Conservation (phyloP, 2,329 filamentous ascomycete genomes). For the Penicillium sp. region DNA sequence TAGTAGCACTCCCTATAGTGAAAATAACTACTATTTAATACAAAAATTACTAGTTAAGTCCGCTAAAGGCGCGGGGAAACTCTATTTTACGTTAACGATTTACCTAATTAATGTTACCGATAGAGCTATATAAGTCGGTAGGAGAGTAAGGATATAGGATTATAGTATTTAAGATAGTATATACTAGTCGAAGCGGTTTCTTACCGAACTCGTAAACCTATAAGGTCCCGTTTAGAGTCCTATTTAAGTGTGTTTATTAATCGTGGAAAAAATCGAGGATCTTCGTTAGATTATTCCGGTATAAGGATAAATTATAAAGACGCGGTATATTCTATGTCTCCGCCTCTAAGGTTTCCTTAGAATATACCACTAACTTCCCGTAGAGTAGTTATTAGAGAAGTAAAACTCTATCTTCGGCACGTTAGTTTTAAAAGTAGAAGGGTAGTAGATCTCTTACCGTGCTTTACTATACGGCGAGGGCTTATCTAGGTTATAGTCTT, state of each 20-base stretch:
- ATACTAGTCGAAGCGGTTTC: not conserved
- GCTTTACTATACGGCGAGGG: not conserved
- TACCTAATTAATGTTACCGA: no score
- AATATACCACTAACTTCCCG: not conserved
- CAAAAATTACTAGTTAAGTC: no score
- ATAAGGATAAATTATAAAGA: not conserved
- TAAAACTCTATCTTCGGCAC: not conserved
- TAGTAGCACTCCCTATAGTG: not conserved
- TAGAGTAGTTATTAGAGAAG: constrained; percentile 1
- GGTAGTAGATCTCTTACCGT: not conserved
- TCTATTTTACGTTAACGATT: no score
- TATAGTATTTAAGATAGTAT: no score
- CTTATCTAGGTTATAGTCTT: not conserved
- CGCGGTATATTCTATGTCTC: not conserved
- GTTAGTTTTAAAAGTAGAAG: not conserved
- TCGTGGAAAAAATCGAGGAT: constrained; percentile 1
- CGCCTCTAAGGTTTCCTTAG: not conserved
- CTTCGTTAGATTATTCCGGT: not conserved
- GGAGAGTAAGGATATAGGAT: no score
- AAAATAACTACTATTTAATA: not conserved
- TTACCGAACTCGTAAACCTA: not conserved
- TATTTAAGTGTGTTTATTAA: not conserved
- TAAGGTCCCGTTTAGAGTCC: not conserved
- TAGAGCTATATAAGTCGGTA: no score
- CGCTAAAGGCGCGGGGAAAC: no score